A percentile compares a stretch with the other conserved stretches of the same genome.
phyloP scores from a whole-genome alignment of 345 rosid species.

The Eucalyptus melliodora region DNA sequence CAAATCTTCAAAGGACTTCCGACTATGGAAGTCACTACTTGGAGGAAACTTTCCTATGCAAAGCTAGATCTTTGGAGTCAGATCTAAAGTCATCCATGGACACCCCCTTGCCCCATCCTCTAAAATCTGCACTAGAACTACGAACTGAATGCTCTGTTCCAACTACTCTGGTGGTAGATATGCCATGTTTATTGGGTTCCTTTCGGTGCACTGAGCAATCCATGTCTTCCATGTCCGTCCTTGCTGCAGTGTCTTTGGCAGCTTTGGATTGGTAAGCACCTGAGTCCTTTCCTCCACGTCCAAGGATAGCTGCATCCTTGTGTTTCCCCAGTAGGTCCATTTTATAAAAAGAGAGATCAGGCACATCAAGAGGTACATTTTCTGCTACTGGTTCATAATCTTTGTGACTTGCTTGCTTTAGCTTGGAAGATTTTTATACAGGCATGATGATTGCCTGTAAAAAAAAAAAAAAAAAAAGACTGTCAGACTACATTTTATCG shows the following conservation, averaged over 20 bases:
- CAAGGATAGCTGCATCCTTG: neutral
- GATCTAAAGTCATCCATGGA: neutral
- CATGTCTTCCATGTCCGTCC: neutral
- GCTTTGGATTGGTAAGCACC: neutral
- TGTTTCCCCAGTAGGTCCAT: constrained; percentile 8
- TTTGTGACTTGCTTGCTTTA: no score
- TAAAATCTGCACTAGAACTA: constrained; percentile 24
- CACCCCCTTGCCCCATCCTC: constrained; percentile 41
- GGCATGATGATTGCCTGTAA: no score
- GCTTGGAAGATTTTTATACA: no score
- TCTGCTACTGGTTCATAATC: no score
- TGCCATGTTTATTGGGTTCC: neutral
- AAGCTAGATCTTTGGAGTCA: constrained; percentile 6
- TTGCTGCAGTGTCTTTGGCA: neutral
- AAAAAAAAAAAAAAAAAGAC: no score
- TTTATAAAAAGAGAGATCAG: neutral
- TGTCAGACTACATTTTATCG: no score
- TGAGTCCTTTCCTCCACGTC: neutral
- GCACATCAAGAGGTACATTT: neutral
- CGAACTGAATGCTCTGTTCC: constrained; percentile 2
- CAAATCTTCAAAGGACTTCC: constrained; percentile 47
- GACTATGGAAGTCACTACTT: constrained; percentile 57
- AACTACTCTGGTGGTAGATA: neutral
- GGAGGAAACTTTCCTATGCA: constrained; percentile 2
- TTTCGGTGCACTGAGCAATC: neutral